Base-by-base conservation (phyloP, 1,284 basidiomycete species). In the Wallemia hederae region DNA sequence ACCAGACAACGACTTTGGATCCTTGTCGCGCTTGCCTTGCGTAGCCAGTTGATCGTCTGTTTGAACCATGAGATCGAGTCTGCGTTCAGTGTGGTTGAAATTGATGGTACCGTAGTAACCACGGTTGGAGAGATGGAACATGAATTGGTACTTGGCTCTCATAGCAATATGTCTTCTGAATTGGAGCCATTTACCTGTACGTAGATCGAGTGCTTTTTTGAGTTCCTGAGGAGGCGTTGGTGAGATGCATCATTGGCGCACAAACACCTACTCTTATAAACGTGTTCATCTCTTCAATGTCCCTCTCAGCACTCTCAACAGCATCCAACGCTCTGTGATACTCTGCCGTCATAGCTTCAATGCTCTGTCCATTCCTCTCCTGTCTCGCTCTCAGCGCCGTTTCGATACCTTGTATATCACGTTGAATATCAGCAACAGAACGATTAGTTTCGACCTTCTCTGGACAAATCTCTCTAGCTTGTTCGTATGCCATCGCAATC, bases 101-200 rank as follows among this genome's bases (percentile, higher is more conserved):
- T 67, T 64, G 49, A 78, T 80, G 67, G 83, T 83, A 59, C 87
- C 86, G 63, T 78, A 83, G 72, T 87, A 89, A 14, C 85, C 85
- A 64, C 94, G 85, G 62, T 82, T 79, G 24, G 80, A 79, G 22
- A 96, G 79, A 69, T 92, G 81, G 66, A 77, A 79, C 24, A 80
- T 76, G 74, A 97, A 97, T 56, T 82, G 79, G n/a, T 69, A 66
- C 66, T 85, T 86, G 70, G 87, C 89, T 3, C 88, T 81, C 25
- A 87, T 74, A 11, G 88, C 82, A 63, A 90, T 89, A 66, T 85
- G 82, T 9, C 79, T 76, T 60, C 91, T 80, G 74, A 94, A 91
- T 60, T 83, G 79, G 62, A 83, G 77, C 92, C 92, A 98, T 65
- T 79, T 79, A 14, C 73, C 68, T 61, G 82, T 70, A 25, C 91